Base-by-base conservation (phyloP, 345 rosid genomes). In the Brassica napus region DNA sequence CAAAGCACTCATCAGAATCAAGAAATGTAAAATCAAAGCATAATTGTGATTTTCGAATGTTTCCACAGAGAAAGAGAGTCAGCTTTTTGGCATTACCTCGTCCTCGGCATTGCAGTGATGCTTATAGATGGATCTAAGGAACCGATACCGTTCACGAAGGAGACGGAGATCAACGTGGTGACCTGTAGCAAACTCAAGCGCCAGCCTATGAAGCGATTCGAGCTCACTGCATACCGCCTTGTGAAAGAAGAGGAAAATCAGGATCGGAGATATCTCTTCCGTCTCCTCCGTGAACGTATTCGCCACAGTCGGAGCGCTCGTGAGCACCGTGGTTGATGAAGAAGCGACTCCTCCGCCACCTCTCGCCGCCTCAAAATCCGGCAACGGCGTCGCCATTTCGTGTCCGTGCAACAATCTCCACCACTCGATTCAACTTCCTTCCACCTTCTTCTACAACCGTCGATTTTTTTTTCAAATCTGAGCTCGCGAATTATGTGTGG, bases 41-140 rank as follows among this genome's bases (percentile, higher is more conserved):
- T 1, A 23, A 61, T 26, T 65, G 18, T 24, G n/a, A 60, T 9
- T 57, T 55, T 24, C 64, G 34, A 12, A 81, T 34, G 69, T 42
- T 55, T 66, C 37, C 2, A 69, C 2, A 69, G 57, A 35, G 18
- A 47, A 69, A 64, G 67, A 75, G 34, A 14, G 10, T 5, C 63
- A 69, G 54, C 3, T 58, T 23, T 21, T 61, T 26, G 8, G 37
- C 69, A 52, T 68, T 84, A 91, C 98, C 97, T 93, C 97, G 63
- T 93, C 98, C 69, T 93, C 98, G 64, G 98, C 97, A 85, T 82
- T 82, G 82, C 90, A 89, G 82, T 93, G 98, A 44, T 93, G 89
- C 85, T 83, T 85, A 66, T 89, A 93, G 85, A 93, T 85, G 31
- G 89, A 86, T 69, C 91, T 87, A 72, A 93, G 79, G 81, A 89